Conservation (phyloP, 2,329 filamentous ascomycete genomes). For the Colletotrichum filicis region DNA sequence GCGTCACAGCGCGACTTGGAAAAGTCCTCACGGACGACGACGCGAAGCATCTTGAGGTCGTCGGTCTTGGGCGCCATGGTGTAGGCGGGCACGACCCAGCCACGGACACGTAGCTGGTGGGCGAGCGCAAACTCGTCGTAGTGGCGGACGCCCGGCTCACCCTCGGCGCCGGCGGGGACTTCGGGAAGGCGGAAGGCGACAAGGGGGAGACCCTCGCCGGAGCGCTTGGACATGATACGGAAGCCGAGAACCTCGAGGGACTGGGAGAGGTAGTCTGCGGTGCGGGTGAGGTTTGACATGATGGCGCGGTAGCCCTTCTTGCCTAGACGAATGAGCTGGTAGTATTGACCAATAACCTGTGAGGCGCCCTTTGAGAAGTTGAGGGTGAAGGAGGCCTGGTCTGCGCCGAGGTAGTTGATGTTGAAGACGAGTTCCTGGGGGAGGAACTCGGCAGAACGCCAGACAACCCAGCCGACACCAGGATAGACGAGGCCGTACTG, state of each 20-base stretch:
- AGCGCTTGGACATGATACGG: slow-evolving; percentile 85
- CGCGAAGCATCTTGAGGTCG: slow-evolving; percentile 87
- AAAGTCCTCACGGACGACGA: slow-evolving; percentile 95
- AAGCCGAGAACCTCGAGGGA: slow-evolving; percentile 82
- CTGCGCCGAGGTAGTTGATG: slow-evolving; percentile 97
- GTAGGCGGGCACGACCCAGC: slow-evolving; percentile 96
- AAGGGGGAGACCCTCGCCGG: slow-evolving; percentile 83
- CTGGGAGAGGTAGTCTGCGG: slow-evolving; percentile 85
- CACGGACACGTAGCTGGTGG: slow-evolving; percentile 85
- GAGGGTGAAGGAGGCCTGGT: slow-evolving; percentile 94
- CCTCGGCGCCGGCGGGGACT: slow-evolving; percentile 50
- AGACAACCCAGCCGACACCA: slow-evolving; percentile 93
- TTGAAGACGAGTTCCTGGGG: slow-evolving; percentile 97
- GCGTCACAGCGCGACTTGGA: slow-evolving; percentile 83
- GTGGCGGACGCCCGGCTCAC: slow-evolving; percentile 50
- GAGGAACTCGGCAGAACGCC: slow-evolving; percentile 84
- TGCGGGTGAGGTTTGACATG: slow-evolving; percentile 93
- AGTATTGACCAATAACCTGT: slow-evolving; percentile 97
- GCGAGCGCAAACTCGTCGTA: slow-evolving; percentile 84
- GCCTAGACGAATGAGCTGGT: slow-evolving; percentile 94
- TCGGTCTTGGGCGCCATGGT: slow-evolving; percentile 94
- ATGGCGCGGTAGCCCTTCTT: slow-evolving; percentile 92
- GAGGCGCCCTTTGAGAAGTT: slow-evolving; percentile 97
- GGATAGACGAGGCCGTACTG: slow-evolving; percentile 79
- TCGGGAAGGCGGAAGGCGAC: slow-evolving; percentile 79